Evolutionary conservation across 257 asterid species (phyloP), one percentile per base, ranked within the genome.

Genomic region (Echium plantagineum): DNA sequence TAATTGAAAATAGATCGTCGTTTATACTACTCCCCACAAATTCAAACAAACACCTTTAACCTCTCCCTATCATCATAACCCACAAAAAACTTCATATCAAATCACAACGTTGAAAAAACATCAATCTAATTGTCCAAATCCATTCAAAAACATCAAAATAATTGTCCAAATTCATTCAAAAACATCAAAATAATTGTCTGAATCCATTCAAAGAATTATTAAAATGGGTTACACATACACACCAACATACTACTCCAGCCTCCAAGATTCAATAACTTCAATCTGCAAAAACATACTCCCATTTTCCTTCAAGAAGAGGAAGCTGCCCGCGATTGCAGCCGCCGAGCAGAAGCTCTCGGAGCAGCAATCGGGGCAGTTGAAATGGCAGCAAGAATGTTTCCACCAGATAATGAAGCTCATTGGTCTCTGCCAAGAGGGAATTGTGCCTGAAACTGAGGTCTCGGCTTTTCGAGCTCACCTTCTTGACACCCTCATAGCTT

Each of bases 301-400:
- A 0, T 87, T 87, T 47, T 76, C 98, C 31, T 87, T 85, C 86
- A 91, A 80, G 87, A 91, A 91, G 75, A 71, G 69, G 82, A 77
- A 87, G 63, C 60, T 91, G 24, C 85, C 96, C 3, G 98, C 95
- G 0, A 88, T 91, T 6, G 88, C 78, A 2, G 98, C 96, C 0
- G 98, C 98, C 7, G 98, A 91, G 85, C 87, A 85, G 69, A 84
- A 76, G 31, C 83, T 74, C 16, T 77, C 88, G 47, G 81, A 84
- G 78, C 95, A 83, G 80, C 98, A 88, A 64, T 80, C 96, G 7
- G 98, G 85, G 59, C 84, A 85, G 73, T 71, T 91, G 57, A 88
- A 88, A 72, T 91, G 98, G 96, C 96, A 91, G 86, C 98, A 91
- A 63, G 96, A 91, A 21, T 82, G 95, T 0, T 91, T 80, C 80